phyloP scores from a whole-genome alignment of 352 stramenopile genomes.

The Saprolegnia diclina region DNA sequence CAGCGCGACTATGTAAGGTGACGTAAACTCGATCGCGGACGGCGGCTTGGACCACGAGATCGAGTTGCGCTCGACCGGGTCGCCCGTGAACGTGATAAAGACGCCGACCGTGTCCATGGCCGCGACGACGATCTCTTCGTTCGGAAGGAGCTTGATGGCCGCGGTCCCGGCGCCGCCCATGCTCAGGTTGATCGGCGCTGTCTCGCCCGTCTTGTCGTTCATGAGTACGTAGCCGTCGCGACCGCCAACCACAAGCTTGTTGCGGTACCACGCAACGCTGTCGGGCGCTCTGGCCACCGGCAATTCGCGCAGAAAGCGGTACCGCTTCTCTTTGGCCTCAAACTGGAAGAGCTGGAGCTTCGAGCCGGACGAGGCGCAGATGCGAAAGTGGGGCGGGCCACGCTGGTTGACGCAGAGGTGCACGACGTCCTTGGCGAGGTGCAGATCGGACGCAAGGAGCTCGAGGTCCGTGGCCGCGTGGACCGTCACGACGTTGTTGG shows the following conservation, averaged over 20 bases:
- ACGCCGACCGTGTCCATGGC: conserved; percentile 81
- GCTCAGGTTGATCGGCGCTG: conserved; percentile 59
- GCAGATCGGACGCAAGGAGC: conserved; percentile 73
- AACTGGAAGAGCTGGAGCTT: conserved; percentile 63
- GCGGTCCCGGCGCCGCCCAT: conserved; percentile 62
- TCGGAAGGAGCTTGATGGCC: conserved; percentile 73
- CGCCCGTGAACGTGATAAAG: conserved; percentile 72
- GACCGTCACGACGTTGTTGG: conserved; percentile 63
- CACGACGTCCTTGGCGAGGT: conserved; percentile 61
- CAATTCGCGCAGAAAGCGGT: conserved; percentile 75
- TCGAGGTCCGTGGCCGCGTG: conserved; percentile 78
- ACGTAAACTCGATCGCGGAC: conserved; percentile 65
- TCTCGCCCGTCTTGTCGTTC: conserved; percentile 78
- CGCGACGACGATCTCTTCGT: conserved; percentile 76
- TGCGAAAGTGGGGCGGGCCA: conserved; percentile 73
- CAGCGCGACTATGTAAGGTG: conserved; percentile 69
- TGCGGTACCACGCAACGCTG: conserved; percentile 81
- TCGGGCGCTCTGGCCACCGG: conserved; percentile 64
- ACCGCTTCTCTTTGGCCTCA: conserved; percentile 68
- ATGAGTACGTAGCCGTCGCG: conserved; percentile 71
- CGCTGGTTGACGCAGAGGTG: conserved; percentile 79
- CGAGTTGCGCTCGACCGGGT: conserved; percentile 74
- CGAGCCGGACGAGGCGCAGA: conserved; percentile 44
- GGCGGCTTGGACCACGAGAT: conserved; percentile 78
- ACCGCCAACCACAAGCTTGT: conserved; percentile 79